phyloP scores from a whole-genome alignment of 225 moss, liverwort and hornwort species.

The Rhytidiadelphus loreus region DNA sequence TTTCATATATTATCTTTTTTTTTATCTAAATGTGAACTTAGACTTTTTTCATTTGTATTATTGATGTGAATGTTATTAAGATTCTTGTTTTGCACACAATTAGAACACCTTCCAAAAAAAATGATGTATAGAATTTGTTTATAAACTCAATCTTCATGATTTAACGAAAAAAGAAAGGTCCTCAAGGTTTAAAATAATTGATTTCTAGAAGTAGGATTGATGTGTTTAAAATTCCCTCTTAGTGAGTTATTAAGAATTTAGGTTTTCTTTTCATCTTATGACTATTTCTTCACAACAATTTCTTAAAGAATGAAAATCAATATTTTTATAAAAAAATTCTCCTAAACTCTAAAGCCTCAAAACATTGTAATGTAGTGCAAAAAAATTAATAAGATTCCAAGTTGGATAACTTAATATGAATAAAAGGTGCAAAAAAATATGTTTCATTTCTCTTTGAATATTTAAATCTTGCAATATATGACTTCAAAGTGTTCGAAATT shows the following conservation, averaged over 20 bases:
- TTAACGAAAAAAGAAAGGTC: rapidly evolving
- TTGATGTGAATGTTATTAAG: background rate
- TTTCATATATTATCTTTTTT: no score
- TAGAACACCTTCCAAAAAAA: background rate
- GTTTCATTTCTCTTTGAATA: background rate
- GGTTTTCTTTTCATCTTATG: background rate
- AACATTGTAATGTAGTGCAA: no score
- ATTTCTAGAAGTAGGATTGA: background rate
- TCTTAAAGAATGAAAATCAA: background rate
- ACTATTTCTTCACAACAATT: rapidly evolving
- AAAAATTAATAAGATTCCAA: no score
- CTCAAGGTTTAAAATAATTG: no score
- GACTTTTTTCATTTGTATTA: background rate
- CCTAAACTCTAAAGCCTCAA: background rate
- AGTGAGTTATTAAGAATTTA: background rate
- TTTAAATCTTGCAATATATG: background rate
- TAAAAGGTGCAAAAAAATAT: no score
- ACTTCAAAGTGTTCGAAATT: background rate
- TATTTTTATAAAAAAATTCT: no score
- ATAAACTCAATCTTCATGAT: background rate
- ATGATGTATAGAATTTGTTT: background rate
- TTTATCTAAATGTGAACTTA: background rate
- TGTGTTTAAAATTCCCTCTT: background rate
- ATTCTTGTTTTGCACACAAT: rapidly evolving
- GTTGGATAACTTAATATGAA: background rate